Base-by-base conservation (phyloP, 441 rosid genomes). In the Kokia cookei region DNA sequence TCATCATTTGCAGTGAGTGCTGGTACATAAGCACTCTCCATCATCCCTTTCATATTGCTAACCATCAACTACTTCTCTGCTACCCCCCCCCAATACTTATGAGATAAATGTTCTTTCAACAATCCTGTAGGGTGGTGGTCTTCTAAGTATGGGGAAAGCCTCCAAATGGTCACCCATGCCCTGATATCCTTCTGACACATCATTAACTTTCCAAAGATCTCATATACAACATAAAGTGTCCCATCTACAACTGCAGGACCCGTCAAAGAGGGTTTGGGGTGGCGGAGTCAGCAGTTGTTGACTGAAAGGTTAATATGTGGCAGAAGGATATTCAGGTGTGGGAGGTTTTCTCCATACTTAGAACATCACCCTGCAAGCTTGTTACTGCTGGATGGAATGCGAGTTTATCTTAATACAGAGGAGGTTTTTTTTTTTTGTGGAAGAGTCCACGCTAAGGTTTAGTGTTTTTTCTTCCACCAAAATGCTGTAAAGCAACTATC, bases 161-260 rank as follows among this genome's bases (percentile, higher is more conserved):
- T 88, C 78, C 89, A 88, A 15, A 93, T 81, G 37, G 84, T 81
- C 69, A 84, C 74, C 98, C 95, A 93, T 53, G 78, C 87, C 59
- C 89, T 85, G 17, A 69, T 80, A 43, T 86, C 82, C 77, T 84
- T 85, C 78, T 42, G 79, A 93, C 96, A 91, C 86, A 78, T 84
- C 83, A 85, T 84, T 75, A 91, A 76, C 83, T 80, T 87, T 72
- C 98, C 98, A 26, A 83, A 86, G 78, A 88, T 87, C 75, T 87
- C 88, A 85, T 91, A 93, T 79, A 93, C 75, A 67, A 93, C 91
- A 66, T 87, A 93, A n/a, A 91, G 89, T 43, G 82, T 81, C 47
- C 78, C 92, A 59, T 82, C 90, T 17, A 86, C 86, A 29, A 87
- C 91, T 4, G 96, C 94, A n/a, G 93, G 94, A 77, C 96, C 98